Base-by-base conservation (phyloP, 2,329 filamentous ascomycete species). In the Phaeosphaeria sp. region DNA sequence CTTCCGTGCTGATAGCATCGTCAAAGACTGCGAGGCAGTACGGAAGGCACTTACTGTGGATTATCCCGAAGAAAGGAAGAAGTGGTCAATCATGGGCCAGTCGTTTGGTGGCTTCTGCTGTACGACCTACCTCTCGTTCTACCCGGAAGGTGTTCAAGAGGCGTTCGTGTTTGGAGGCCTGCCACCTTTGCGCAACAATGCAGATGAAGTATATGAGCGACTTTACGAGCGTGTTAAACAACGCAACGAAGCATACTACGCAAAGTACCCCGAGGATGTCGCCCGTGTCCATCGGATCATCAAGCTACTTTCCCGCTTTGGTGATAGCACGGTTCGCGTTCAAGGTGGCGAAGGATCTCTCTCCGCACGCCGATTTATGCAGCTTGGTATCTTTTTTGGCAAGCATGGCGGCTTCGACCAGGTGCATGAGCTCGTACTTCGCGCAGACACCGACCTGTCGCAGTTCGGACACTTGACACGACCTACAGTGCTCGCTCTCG, bases 101-200 rank as follows among this genome's bases (percentile, higher is more conserved):
- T 93, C 90, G 17, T 98, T 96, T 76, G 94, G 94, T 41, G 94
- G 94, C 0, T 97, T 97, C 77, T 91, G 93, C 71, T 85, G 84
- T 48, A 82, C 92, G 33, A 94, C 90, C 7, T 98, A 97, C 75
- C 84, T 98, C 17, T 95, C 90, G 2, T 88, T 91, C 73, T 89
- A 83, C 66, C 91, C 92, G 0, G 85, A 92, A 55, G 90, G 90
- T 0, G 78, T 98, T 22, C 87, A 88, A 27, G 94, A 98, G 79
- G 79, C 87, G 22, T 98, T 96, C 73, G 83, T 93, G 33, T 91
- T 90, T 11, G 94, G 94, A 39, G 94, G 94, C 0, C 82, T 97
- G 46, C 90, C 92, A 15, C 91, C 94, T 0, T 80, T 97, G 41
- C 87, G 90, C 52, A 85, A 86, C 58, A 82, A 83, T 0, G 85